phyloP scores from a whole-genome alignment of 2,329 filamentous ascomycete genomes.

The Venturiaceae sp. region DNA sequence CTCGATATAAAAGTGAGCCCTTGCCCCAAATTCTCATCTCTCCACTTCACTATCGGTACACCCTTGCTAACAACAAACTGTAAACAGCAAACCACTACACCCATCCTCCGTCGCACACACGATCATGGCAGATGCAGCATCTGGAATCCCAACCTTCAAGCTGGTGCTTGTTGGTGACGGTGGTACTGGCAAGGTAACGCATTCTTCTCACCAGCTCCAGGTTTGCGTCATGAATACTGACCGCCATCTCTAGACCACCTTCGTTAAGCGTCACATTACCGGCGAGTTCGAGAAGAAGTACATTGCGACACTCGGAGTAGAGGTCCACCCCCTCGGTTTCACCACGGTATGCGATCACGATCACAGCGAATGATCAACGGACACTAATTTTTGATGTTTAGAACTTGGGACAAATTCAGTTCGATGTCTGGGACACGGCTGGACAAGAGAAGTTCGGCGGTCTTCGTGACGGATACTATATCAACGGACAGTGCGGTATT shows the following conservation, averaged over 20 bases:
- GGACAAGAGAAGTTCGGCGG: slow-evolving; percentile 99
- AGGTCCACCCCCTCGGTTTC: slow-evolving; percentile 97
- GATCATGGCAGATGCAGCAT: slow-evolving; percentile 58
- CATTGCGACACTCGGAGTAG: slow-evolving; percentile 98
- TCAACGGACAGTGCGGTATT: slow-evolving; percentile 99
- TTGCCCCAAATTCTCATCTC: neutral
- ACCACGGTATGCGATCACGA: slow-evolving; percentile 66
- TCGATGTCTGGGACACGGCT: slow-evolving; percentile 98
- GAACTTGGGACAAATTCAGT: slow-evolving; percentile 95
- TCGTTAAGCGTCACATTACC: slow-evolving; percentile 99
- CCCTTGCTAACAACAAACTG: neutral
- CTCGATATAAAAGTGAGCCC: neutral
- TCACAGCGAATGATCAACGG: neutral
- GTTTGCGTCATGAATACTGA: slow-evolving; percentile 6
- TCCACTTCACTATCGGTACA: neutral
- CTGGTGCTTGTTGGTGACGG: slow-evolving; percentile 98
- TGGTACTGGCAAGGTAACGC: slow-evolving; percentile 89
- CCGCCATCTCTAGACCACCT: slow-evolving; percentile 66
- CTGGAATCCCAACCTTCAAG: slow-evolving; percentile 76
- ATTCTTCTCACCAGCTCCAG: neutral
- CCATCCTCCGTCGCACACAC: neutral
- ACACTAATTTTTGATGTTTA: slow-evolving; percentile 22
- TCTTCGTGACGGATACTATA: slow-evolving; percentile 99
- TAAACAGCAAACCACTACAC: neutral
- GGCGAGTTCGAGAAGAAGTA: slow-evolving; percentile 99